Conservation (phyloP, 345 rosid genomes). For the Pistacia integerrima region DNA sequence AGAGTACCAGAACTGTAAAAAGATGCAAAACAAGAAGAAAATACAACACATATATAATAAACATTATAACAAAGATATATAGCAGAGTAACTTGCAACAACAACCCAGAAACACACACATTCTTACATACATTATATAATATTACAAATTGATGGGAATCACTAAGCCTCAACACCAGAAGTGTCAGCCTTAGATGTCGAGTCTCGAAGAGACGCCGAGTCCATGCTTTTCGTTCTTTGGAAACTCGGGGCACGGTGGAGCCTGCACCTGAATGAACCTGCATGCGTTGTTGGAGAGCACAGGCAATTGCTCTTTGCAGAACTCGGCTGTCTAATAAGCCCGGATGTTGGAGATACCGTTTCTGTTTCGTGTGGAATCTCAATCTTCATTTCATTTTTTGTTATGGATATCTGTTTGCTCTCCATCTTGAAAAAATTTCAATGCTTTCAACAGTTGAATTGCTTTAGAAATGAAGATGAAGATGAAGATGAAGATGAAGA, state of each 20-base stretch:
- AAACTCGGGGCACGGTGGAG: constrained; percentile 50
- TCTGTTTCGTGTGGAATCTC: constrained; percentile 34
- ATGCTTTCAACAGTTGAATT: neutral
- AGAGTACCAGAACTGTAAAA: neutral
- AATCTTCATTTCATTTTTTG: constrained; percentile 38
- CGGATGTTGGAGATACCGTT: constrained; percentile 17
- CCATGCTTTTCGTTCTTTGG: constrained; percentile 63
- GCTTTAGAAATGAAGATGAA: neutral
- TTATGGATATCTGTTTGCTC: constrained; percentile 11
- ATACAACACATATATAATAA: neutral
- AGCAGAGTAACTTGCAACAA: too few relatives aligned
- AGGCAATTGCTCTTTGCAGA: constrained; percentile 56
- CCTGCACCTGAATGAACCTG: constrained; percentile 68
- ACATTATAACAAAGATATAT: neutral
- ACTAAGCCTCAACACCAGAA: constrained; percentile 13
- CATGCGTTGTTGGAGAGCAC: constrained; percentile 77
- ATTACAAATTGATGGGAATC: neutral
- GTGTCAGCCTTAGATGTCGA: constrained; percentile 27
- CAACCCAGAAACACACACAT: neutral
- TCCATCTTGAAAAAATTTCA: constrained; percentile 26
- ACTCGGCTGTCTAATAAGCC: constrained; percentile 57
- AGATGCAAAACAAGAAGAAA: neutral
- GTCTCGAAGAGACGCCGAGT: constrained; percentile 29
- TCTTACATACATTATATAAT: neutral
- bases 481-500: too few relatives aligned